phyloP scores from a whole-genome alignment of 768 basidiomycete genomes.

The Polyporus arcularius region DNA sequence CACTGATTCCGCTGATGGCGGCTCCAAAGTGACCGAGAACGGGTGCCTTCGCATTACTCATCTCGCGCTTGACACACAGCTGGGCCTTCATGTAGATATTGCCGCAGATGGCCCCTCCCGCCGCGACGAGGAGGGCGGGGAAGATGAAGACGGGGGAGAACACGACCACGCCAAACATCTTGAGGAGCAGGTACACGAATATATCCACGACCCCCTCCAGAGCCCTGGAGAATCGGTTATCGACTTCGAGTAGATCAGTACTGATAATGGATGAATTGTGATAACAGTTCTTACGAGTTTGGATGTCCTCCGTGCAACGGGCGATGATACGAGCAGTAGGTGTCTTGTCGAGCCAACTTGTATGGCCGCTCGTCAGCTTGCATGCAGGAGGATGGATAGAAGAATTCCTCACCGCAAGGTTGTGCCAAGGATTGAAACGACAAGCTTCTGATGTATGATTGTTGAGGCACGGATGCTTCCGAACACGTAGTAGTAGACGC shows the following conservation, averaged over 20 bases:
- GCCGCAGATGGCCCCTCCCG: constrained; percentile 45
- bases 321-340: constrained; percentile 61
- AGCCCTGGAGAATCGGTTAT: constrained; percentile 33
- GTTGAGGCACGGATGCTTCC: constrained; percentile 56
- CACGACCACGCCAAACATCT: constrained; percentile 38
- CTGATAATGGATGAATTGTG: neutral
- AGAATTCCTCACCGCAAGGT: neutral
- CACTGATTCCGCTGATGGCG: constrained; percentile 49
- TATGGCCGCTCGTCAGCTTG: neutral
- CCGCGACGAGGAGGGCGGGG: constrained; percentile 37
- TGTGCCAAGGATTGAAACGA: constrained; percentile 55
- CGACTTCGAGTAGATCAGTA: constrained; percentile 26
- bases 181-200: constrained; percentile 35
- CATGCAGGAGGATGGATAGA: too few relatives aligned
- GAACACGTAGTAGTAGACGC: constrained; percentile 37
- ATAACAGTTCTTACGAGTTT: constrained; percentile 25
- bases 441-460: constrained; percentile 50
- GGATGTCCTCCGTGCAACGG: constrained; percentile 68
- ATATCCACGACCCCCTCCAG: constrained; percentile 33
- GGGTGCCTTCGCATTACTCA: constrained; percentile 51
- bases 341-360: constrained; percentile 51
- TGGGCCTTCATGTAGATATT: constrained; percentile 58
- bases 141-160: constrained; percentile 42
- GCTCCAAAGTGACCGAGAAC: constrained; percentile 55
- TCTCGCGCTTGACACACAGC: constrained; percentile 56